Evolutionary conservation across 805 yeast species (phyloP).

Genomic region (Myxozyma neglecta): DNA sequence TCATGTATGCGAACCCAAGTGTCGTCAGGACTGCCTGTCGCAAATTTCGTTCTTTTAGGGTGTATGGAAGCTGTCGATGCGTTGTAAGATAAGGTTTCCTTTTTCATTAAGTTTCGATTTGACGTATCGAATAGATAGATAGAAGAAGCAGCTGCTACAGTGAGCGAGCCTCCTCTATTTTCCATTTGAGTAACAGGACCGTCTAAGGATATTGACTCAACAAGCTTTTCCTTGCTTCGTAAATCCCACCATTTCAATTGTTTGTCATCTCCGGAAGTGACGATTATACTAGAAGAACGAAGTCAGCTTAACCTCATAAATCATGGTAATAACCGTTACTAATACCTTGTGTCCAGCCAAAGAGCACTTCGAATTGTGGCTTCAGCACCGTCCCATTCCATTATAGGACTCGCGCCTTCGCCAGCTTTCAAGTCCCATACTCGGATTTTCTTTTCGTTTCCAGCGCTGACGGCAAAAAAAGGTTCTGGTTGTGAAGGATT

Average conservation of each 20-base stretch:
- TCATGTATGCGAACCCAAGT: conserved; percentile 41
- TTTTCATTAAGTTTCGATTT: conserved; percentile 26
- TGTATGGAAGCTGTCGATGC: conserved; percentile 36
- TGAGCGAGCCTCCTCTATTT: conserved; percentile 25
- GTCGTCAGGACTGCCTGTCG: conserved; percentile 37
- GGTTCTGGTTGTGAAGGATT: conserved; percentile 19
- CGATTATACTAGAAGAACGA: conserved; percentile 12
- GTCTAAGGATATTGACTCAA: conserved; percentile 12
- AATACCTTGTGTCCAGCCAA: conserved; percentile 32
- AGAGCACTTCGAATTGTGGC: conserved; percentile 31
- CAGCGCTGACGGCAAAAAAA: conserved; percentile 33
- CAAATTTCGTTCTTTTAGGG: conserved; percentile 29
- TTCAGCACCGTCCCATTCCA: conserved; percentile 33
- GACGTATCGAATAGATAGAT: conserved; percentile 31
- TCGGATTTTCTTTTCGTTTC: conserved; percentile 35
- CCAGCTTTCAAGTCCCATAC: conserved; percentile 32
- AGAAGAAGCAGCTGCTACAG: conserved; percentile 33
- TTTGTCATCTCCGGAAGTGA: conserved; percentile 34
- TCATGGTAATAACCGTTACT: background rate
- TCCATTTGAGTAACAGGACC: conserved; percentile 35
- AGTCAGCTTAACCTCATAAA: background rate
- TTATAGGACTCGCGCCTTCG: conserved; percentile 12
- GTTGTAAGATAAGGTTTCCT: conserved; percentile 33
- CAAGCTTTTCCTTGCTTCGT: conserved; percentile 15
- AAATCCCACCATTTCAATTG: conserved; percentile 38